These are phyloP conservation scores for Cladosporium sp. DNA, from an alignment of 2,329 filamentous ascomycete species.

Conservation along the genomic window DNA sequence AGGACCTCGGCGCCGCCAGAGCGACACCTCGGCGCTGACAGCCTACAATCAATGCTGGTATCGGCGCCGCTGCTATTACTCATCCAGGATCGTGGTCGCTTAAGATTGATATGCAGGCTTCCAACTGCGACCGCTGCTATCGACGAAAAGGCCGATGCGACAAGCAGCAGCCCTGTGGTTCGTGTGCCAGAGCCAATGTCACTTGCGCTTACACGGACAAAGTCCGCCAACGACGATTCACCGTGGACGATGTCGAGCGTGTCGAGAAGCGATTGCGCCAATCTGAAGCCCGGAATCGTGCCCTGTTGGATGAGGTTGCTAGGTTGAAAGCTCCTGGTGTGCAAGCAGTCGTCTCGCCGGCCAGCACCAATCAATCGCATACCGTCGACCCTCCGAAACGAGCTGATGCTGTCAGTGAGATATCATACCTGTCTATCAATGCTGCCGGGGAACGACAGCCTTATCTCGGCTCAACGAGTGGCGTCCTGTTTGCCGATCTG, in stretches of 20 bases:
- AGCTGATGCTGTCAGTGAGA: constrained; percentile 26
- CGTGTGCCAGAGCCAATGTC: constrained; percentile 34
- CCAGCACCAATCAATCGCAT: constrained; percentile 5
- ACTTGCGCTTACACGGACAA: constrained; percentile 34
- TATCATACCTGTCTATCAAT: constrained; percentile 41
- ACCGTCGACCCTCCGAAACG: constrained; percentile 34
- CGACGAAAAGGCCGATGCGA: constrained; percentile 41
- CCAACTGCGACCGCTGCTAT: constrained; percentile 39
- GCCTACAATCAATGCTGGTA: not conserved
- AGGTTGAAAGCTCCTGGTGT: constrained; percentile 4
- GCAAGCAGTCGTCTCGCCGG: constrained; percentile 4
- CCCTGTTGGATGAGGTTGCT: constrained; percentile 17
- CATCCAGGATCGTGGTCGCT: too few species aligned
- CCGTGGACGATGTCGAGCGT: constrained; percentile 33
- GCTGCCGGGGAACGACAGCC: constrained; percentile 40
- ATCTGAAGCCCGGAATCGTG: constrained; percentile 31
- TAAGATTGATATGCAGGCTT: constrained; percentile 9
- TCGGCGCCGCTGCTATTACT: not conserved
- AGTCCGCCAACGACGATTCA: constrained; percentile 26
- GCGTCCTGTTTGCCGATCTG: constrained; percentile 41
- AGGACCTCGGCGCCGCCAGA: not conserved
- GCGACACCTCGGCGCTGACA: not conserved
- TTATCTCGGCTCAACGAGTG: constrained; percentile 40
- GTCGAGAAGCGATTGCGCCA: constrained; percentile 34
- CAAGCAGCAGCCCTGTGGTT: constrained; percentile 36